Conservation (phyloP, 2,329 filamentous ascomycete genomes). For the Trichophyton simii region DNA sequence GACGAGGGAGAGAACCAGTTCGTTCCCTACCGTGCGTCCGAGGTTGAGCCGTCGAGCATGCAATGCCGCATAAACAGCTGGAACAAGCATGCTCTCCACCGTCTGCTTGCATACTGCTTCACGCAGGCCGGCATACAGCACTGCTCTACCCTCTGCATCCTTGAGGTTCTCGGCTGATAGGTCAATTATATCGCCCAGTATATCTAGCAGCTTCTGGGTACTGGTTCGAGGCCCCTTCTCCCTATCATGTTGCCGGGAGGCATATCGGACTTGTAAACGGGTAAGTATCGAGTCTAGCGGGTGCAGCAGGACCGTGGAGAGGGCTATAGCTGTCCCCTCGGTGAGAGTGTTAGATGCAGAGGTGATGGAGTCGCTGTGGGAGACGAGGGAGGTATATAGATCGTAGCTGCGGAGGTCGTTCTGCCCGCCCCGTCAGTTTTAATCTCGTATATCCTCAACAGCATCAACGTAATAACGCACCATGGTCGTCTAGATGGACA, state of each 20-base stretch:
- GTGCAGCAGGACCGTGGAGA: constrained; percentile 68
- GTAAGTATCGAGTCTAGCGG: constrained; percentile 73
- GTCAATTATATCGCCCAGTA: constrained; percentile 21
- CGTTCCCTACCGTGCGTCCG: neutral
- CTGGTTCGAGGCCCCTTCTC: constrained; percentile 12
- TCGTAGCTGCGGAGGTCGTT: neutral
- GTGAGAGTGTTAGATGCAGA: constrained; percentile 38
- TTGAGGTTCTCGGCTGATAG: constrained; percentile 39
- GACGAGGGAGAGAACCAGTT: neutral
- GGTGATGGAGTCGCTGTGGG: neutral
- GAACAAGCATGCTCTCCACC: neutral
- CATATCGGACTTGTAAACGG: constrained; percentile 63
- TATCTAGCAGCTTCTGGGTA: constrained; percentile 27
- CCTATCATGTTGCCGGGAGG: constrained; percentile 36
- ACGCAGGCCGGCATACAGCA: constrained; percentile 56
- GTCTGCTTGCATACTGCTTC: constrained; percentile 55
- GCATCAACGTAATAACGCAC: too few relatives aligned
- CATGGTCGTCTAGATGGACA: too few relatives aligned
- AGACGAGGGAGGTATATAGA: neutral
- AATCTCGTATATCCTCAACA: too few relatives aligned
- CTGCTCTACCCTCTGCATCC: constrained; percentile 38
- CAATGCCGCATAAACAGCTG: neutral
- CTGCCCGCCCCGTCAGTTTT: neutral
- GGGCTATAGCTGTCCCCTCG: constrained; percentile 62
- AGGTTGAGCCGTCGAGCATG: neutral